phyloP scores from a whole-genome alignment of 768 basidiomycete genomes.

The Lactifluus echinatus region DNA sequence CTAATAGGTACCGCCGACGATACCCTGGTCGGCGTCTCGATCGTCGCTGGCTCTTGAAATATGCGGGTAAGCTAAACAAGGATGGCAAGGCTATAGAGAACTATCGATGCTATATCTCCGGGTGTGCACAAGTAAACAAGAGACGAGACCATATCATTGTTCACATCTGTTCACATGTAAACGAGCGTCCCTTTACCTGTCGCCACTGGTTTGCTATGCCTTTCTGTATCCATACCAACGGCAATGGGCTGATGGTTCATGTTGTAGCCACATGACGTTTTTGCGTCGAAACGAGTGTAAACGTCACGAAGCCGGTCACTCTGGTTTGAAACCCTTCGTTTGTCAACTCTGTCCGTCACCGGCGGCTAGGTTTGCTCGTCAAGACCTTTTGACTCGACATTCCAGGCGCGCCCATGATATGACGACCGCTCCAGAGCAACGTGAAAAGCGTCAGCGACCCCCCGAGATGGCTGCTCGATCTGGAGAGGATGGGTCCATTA shows the following conservation, averaged over 20 bases:
- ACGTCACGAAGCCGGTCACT: constrained; percentile 62
- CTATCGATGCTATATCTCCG: constrained; percentile 59
- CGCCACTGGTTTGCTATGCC: constrained; percentile 42
- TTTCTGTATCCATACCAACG: neutral
- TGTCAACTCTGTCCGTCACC: constrained; percentile 44
- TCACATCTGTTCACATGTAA: constrained; percentile 64
- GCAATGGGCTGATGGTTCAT: constrained; percentile 12
- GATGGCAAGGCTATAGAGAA: constrained; percentile 49
- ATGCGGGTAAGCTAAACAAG: constrained; percentile 55
- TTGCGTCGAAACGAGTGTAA: constrained; percentile 72
- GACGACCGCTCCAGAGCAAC: constrained; percentile 20
- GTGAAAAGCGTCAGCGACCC: constrained; percentile 26
- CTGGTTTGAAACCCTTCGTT: constrained; percentile 46
- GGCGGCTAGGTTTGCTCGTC: constrained; percentile 49
- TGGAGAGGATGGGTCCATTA: constrained; percentile 20
- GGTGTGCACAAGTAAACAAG: constrained; percentile 62
- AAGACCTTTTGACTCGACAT: constrained; percentile 62
- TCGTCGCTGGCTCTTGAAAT: constrained; percentile 55
- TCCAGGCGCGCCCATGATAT: constrained; percentile 46
- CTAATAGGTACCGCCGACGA: constrained; percentile 43
- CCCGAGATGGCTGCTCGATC: constrained; percentile 21
- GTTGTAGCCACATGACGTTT: constrained; percentile 48
- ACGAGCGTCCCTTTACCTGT: constrained; percentile 59
- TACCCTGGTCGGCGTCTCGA: constrained; percentile 54
- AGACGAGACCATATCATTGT: constrained; percentile 67